These are phyloP conservation scores for Ganoderma multipileum DNA, from an alignment of 1,284 basidiomycete genomes.

Conservation along the genomic window DNA sequence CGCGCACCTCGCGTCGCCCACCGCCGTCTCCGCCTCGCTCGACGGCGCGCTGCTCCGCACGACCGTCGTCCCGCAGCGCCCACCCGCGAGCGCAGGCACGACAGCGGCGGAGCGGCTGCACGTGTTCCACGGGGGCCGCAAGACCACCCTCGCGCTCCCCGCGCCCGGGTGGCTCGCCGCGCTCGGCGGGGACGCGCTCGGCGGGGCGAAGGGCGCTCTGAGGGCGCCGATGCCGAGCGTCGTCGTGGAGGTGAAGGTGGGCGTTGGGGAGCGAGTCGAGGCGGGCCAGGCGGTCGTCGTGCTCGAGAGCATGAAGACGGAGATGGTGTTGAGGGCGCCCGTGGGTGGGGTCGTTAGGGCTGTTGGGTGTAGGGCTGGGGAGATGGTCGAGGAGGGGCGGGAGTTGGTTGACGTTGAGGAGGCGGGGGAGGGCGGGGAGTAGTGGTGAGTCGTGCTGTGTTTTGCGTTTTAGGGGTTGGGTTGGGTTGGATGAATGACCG, in stretches of 20 bases:
- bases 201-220: constrained; percentile 56
- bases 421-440: neutral
- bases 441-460: neutral
- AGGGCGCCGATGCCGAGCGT: constrained; percentile 90
- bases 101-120: constrained; percentile 74
- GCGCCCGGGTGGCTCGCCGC: constrained; percentile 72
- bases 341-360: constrained; percentile 71
- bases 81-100: constrained; percentile 54
- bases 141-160: constrained; percentile 66
- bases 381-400: constrained; percentile 89
- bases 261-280: constrained; percentile 78
- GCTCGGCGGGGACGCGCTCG: constrained; percentile 60
- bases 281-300: constrained; percentile 84
- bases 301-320: constrained; percentile 96
- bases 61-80: constrained; percentile 77
- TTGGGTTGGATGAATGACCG: neutral
- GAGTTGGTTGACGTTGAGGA: constrained; percentile 75
- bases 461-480: neutral
- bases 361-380: constrained; percentile 80
- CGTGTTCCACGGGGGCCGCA: constrained; percentile 65
- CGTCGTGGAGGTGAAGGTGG: constrained; percentile 85
- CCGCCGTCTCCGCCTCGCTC: constrained; percentile 58
- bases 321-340: constrained; percentile 83
- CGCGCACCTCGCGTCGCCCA: constrained; percentile 59
- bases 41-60: constrained; percentile 53